These are phyloP conservation scores for Daldinia sp. DNA, from an alignment of 2,329 filamentous ascomycete species.

Conservation along the genomic window DNA sequence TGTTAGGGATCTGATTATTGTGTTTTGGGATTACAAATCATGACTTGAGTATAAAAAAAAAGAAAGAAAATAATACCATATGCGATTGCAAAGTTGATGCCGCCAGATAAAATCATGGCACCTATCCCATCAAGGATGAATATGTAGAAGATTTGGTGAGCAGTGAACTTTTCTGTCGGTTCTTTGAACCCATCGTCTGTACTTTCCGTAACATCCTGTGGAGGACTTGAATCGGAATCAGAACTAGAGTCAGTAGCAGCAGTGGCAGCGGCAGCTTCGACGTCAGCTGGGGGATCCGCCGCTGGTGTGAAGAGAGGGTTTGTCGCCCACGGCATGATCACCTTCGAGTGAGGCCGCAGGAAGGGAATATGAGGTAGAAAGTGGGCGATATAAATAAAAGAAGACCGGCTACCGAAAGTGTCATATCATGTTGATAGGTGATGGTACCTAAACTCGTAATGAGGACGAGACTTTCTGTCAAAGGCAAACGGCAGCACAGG, in stretches of 20 bases:
- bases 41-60: constrained; percentile 8
- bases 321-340: constrained; percentile 47
- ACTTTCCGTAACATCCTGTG: constrained; percentile 16
- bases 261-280: constrained; percentile 35
- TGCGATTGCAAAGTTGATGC: constrained; percentile 65
- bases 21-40: neutral
- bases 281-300: constrained; percentile 29
- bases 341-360: neutral
- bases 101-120: constrained; percentile 61
- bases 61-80: constrained; percentile 55
- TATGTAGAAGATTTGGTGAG: constrained; percentile 62
- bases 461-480: neutral
- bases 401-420: constrained; percentile 13
- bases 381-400: constrained; percentile 5
- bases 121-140: constrained; percentile 62
- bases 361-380: constrained; percentile 1
- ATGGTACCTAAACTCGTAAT: neutral
- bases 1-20: constrained; percentile 21
- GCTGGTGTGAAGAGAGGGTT: constrained; percentile 44
- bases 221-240: constrained; percentile 13
- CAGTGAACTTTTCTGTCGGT: constrained; percentile 57
- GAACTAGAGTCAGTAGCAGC: constrained; percentile 9
- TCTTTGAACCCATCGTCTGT: constrained; percentile 39
- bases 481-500: constrained; percentile 6
- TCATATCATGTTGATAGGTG: constrained; percentile 34